These are phyloP conservation scores for Pseudomonodictys pantanalensis DNA, from an alignment of 495 filamentous ascomycete species.

Conservation along the genomic window DNA sequence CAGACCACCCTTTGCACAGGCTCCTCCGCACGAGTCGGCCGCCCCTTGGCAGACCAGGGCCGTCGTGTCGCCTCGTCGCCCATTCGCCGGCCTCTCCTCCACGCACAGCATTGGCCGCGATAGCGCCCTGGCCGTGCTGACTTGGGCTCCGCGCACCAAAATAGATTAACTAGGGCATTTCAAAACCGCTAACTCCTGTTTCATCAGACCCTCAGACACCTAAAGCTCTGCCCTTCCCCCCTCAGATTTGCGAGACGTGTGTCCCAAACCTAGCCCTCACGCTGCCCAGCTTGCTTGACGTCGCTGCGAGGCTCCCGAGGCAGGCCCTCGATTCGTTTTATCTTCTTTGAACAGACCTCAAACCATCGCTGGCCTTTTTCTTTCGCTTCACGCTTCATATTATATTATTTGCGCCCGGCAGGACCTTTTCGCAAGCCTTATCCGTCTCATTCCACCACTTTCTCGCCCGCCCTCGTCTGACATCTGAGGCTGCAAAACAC, in stretches of 20 bases:
- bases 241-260: conserved; percentile 32
- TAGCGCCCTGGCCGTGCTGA: conserved; percentile 1
- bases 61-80: not conserved
- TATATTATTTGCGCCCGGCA: conserved; percentile 34
- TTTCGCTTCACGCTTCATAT: conserved; percentile 38
- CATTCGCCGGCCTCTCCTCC: conserved; percentile 2
- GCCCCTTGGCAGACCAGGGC: not conserved
- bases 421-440: conserved; percentile 37
- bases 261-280: conserved; percentile 26
- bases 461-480: conserved; percentile 17
- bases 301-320: conserved; percentile 32
- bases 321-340: conserved; percentile 39
- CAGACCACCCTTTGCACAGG: not conserved
- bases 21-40: not conserved
- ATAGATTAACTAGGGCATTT: conserved; percentile 31
- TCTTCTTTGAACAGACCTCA: conserved; percentile 34
- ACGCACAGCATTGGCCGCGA: not conserved
- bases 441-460: conserved; percentile 30
- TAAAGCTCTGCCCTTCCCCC: conserved; percentile 33
- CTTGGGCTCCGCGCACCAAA: conserved; percentile 5
- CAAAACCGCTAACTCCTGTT: conserved; percentile 36
- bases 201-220: conserved; percentile 35
- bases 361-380: conserved; percentile 35
- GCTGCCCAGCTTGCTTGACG: conserved; percentile 22
- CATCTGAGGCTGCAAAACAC: conserved; percentile 28